A percentile compares a stretch with the other conserved stretches of the same genome.
phyloP scores from a whole-genome alignment of 805 yeast species.

The Candida jianshihensis region DNA sequence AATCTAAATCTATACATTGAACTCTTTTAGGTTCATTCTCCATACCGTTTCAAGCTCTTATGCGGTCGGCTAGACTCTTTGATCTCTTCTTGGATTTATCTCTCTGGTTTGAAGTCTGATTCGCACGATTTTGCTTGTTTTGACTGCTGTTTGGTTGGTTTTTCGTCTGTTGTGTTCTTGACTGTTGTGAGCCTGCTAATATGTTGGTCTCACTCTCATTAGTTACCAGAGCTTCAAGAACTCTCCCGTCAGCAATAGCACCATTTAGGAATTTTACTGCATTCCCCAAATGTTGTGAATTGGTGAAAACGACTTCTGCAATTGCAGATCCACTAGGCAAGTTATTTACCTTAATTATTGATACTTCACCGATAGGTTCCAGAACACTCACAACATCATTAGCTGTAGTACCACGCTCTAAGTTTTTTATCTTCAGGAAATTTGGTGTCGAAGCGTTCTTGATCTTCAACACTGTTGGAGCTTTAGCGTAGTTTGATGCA shows the following conservation, averaged over 20 bases:
- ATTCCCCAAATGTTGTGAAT: constrained; percentile 23
- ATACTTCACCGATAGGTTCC: constrained; percentile 17
- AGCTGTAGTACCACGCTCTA: constrained; percentile 24
- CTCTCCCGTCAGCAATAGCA: constrained; percentile 42
- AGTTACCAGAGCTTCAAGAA: constrained; percentile 27
- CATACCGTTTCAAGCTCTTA: not conserved
- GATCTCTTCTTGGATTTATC: not conserved
- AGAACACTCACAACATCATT: constrained; percentile 23
- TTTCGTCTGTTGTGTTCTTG: not conserved
- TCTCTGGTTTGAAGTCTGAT: not conserved
- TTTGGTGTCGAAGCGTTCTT: constrained; percentile 18
- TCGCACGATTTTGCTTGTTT: not conserved
- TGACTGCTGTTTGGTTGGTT: not conserved
- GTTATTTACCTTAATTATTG: constrained; percentile 25
- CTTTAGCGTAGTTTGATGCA: not conserved
- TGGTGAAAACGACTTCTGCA: constrained; percentile 29
- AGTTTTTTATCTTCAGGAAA: constrained; percentile 25
- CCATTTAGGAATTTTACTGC: constrained; percentile 31
- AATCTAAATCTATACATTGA: no score
- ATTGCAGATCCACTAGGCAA: constrained; percentile 32
- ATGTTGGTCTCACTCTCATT: constrained; percentile 12
- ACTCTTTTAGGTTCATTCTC: no score
- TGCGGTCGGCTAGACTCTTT: not conserved
- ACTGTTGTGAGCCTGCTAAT: not conserved
- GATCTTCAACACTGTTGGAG: constrained; percentile 9